Evolutionary conservation across 2,329 filamentous ascomycete species (phyloP).

Genomic region (Decorospora gaudefroyi): DNA sequence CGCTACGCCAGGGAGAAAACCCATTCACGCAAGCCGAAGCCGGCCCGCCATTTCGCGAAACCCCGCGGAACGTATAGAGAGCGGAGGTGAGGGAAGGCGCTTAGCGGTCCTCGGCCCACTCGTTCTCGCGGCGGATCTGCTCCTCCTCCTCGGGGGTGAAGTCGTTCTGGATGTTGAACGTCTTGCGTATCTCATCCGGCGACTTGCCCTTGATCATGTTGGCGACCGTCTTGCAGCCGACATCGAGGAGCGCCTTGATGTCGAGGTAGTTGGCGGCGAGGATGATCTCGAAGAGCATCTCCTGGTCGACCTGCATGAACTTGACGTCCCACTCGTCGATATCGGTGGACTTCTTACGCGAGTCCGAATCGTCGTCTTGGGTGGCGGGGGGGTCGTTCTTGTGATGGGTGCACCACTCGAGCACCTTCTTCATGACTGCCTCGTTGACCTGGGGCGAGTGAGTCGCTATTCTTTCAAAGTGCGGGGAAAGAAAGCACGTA

Average conservation of each 20-base stretch:
- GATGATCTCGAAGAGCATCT: conserved; percentile 99
- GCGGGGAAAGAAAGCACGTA: conserved; percentile 34
- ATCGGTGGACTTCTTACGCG: conserved; percentile 96
- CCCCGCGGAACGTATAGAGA: conserved; percentile 4
- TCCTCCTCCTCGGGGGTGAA: conserved; percentile 99
- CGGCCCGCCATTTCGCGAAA: conserved; percentile 7
- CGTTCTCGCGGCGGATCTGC: conserved; percentile 70
- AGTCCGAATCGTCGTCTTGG: conserved; percentile 88
- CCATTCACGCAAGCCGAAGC: conserved; percentile 3
- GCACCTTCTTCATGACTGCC: conserved; percentile 89
- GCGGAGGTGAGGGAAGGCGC: conserved; percentile 4
- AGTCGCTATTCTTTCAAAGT: conserved; percentile 20
- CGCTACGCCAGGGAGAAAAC: conserved; percentile 15
- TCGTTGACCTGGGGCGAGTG: conserved; percentile 71
- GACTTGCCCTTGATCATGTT: conserved; percentile 99
- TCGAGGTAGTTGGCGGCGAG: conserved; percentile 97
- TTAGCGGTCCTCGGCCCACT: conserved; percentile 55
- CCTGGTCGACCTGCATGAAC: conserved; percentile 99
- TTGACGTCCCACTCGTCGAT: conserved; percentile 99
- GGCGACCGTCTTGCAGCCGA: conserved; percentile 98
- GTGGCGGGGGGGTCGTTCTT: conserved; percentile 81
- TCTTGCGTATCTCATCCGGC: conserved; percentile 98
- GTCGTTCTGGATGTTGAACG: conserved; percentile 99
- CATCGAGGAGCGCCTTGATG: conserved; percentile 96
- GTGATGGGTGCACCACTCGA: conserved; percentile 98